Percentiles rank a stretch among this genome's conserved stretches.
Conservation (phyloP, 1,284 basidiomycete species). For the Trichosporon faecale region DNA sequence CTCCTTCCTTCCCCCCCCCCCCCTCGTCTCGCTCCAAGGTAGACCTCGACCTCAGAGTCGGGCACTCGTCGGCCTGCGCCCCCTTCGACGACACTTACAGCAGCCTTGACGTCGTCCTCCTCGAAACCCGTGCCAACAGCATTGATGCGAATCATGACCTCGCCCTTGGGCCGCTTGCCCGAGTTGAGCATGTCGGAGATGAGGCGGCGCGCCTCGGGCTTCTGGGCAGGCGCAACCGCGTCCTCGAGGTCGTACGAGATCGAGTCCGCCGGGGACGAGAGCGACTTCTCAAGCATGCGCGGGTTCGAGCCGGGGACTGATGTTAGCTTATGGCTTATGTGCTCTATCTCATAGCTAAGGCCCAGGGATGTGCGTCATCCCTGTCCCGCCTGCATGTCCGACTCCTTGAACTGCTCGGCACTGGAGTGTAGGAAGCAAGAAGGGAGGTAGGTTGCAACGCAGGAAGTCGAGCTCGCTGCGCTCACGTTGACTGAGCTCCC, state of each 20-base stretch:
- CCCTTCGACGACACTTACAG: conserved; percentile 55
- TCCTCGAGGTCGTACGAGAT: conserved; percentile 86
- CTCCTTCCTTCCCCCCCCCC: too few relatives aligned
- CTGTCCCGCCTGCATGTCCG: too few relatives aligned
- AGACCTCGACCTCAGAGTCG: too few relatives aligned
- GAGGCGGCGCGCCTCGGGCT: conserved; percentile 61
- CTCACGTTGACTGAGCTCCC: too few relatives aligned
- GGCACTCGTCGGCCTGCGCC: not conserved
- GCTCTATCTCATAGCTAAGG: too few relatives aligned
- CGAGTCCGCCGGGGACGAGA: conserved; percentile 63
- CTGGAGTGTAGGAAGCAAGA: too few relatives aligned
- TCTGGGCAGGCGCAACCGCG: conserved; percentile 68
- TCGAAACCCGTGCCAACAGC: conserved; percentile 70
- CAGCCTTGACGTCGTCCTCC: conserved; percentile 63
- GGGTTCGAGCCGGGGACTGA: conserved; percentile 71
- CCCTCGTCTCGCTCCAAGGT: too few relatives aligned
- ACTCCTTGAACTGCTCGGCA: too few relatives aligned
- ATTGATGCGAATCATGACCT: conserved; percentile 73
- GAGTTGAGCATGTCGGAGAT: conserved; percentile 60
- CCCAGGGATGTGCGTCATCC: too few relatives aligned
- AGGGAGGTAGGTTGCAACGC: too few relatives aligned
- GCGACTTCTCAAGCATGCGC: conserved; percentile 75
- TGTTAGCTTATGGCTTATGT: too few relatives aligned
- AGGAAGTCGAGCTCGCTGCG: too few relatives aligned
- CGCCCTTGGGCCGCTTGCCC: conserved; percentile 45